These are phyloP conservation scores for Lojkania enalia DNA, from an alignment of 2,329 filamentous ascomycete species.

Conservation along the genomic window DNA sequence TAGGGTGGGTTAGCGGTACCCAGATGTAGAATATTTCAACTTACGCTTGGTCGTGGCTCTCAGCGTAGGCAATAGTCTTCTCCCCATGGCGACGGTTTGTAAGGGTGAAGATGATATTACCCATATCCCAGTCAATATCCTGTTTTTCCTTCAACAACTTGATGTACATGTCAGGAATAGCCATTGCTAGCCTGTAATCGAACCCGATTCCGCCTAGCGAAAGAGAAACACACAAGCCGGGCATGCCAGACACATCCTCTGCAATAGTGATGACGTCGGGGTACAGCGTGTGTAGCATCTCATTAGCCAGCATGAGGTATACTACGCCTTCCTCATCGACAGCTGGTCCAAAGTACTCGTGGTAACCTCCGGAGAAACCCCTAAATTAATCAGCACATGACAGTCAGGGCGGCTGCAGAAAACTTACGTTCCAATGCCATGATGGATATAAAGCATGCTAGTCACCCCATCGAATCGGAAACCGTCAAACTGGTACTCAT, in stretches of 20 bases:
- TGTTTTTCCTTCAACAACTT: conserved; percentile 94
- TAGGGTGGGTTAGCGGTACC: conserved; percentile 46
- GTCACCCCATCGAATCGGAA: conserved; percentile 98
- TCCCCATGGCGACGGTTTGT: conserved; percentile 93
- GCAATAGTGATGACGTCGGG: conserved; percentile 88
- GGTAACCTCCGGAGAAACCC: conserved; percentile 95
- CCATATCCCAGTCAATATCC: conserved; percentile 91
- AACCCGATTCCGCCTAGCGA: conserved; percentile 91
- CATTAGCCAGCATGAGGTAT: conserved; percentile 95
- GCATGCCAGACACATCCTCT: conserved; percentile 98
- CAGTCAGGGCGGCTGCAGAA: not conserved
- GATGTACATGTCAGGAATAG: conserved; percentile 98
- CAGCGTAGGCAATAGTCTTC: conserved; percentile 97
- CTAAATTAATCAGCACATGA: conserved; percentile 49
- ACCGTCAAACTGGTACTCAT: conserved; percentile 94
- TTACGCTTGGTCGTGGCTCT: conserved; percentile 97
- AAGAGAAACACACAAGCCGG: conserved; percentile 85
- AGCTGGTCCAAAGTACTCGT: conserved; percentile 89
- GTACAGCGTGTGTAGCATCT: conserved; percentile 90
- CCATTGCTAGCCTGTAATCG: conserved; percentile 97
- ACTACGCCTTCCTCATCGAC: conserved; percentile 94
- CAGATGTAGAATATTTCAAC: conserved; percentile 42
- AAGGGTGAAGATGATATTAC: conserved; percentile 79
- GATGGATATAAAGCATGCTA: conserved; percentile 95
- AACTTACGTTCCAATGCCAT: conserved; percentile 92